Evolutionary conservation across 805 yeast species (phyloP), one percentile per base, ranked within the genome.

Genomic region (Candida fluviatilis): DNA sequence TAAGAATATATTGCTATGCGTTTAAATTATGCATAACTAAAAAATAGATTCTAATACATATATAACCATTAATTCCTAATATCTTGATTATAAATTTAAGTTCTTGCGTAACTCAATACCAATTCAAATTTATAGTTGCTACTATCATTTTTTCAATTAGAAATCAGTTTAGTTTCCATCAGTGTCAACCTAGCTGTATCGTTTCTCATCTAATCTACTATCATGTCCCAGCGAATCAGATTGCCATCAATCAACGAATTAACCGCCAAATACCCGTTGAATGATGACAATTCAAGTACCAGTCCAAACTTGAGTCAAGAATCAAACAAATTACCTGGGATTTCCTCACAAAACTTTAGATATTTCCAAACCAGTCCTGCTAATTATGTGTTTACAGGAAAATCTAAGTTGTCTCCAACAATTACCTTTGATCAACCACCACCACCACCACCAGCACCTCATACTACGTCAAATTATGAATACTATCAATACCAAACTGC

Each of bases 201-300:
- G 24, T 21, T 6, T 6, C 10, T 10, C 10, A 21, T 21, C 10
- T 21, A 6, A 6, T 21, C 8, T 21, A 21, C 10, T 21, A 21
- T 10, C 10, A 33, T 33, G 35, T 21, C 35, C n/a, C 35, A 33
- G 23, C 42, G 43, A 38, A 44, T 56, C 28, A 55, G 45, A 39
- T 48, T 58, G 39, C 62, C 63, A 11, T 54, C 62, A 2, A 55
- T 58, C 17, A 50, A 39, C 31, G 62, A 58, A 37, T 47, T 58
- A 31, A 55, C 61, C 16, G 42, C 48, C 12, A 37, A 42, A 19
- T 32, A 51, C 13, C 26, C 42, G 21, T 29, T 42, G 7, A 27
- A 17, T 37, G 36, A 35, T 17, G 5, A 26, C 4, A 13, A 15
- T 13, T 33, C 41, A 21, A 21, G 7, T 3, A 15, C 35, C 24